These are phyloP conservation scores for Inosperma sp. DNA, from an alignment of 768 basidiomycete genomes.

Conservation along the genomic window DNA sequence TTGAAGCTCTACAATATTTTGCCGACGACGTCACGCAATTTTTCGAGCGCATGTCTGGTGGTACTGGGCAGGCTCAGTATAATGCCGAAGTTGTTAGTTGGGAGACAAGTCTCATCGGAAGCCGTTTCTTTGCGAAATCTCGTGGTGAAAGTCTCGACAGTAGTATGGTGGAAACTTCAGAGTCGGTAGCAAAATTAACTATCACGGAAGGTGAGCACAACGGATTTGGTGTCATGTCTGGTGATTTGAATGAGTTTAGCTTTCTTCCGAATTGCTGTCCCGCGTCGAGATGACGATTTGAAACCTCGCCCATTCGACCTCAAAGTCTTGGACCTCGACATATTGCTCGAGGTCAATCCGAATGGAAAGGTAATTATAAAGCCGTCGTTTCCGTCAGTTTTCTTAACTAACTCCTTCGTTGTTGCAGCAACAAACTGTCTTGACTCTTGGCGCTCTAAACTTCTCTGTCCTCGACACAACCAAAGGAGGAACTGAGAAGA, in stretches of 20 bases:
- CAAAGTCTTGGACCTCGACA: conserved; percentile 55
- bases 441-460: conserved; percentile 63
- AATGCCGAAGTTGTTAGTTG: conserved; percentile 36
- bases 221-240: background rate
- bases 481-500: conserved; percentile 28
- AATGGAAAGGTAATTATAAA: conserved; percentile 56
- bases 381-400: background rate
- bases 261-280: conserved; percentile 45
- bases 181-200: conserved; percentile 47
- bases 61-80: conserved; percentile 16
- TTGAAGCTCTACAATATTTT: conserved; percentile 84
- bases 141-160: conserved; percentile 35
- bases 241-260: conserved; percentile 17
- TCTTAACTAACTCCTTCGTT: background rate
- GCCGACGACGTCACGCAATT: conserved; percentile 82
- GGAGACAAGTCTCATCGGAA: conserved; percentile 71
- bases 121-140: conserved; percentile 68
- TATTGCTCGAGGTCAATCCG: conserved; percentile 61
- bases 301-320: conserved; percentile 49
- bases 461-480: conserved; percentile 50
- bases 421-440: conserved; percentile 61
- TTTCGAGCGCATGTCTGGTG: conserved; percentile 43
- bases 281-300: conserved; percentile 34
- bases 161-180: conserved; percentile 28
- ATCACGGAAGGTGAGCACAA: conserved; percentile 28